Evolutionary conservation across 2,329 filamentous ascomycete genomes (phyloP), one percentile per base, ranked within the genome.

Genomic region (Mycosphaerelloides madeirae): DNA sequence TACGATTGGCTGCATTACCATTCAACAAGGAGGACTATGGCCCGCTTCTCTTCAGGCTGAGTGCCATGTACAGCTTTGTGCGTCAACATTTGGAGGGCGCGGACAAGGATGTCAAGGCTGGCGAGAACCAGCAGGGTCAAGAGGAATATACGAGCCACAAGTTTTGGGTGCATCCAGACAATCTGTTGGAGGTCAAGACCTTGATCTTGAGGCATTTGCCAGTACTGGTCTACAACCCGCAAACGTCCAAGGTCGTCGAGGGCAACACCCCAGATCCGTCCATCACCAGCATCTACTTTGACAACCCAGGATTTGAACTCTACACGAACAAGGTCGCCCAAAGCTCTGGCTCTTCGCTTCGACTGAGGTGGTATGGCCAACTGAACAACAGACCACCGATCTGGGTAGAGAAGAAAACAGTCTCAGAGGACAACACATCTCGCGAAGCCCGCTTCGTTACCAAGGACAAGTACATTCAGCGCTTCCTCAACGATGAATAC

Each of bases 11-110:
- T n/a, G 81, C 88, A 54, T 77, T 90, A 49, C 89, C 91, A 11
- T 95, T 98, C 76, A 95, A 97, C 70, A 91, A 87, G 46, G 93
- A 97, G 66, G 87, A 87, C 57, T 96, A 96, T 69, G 85, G 87
- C 48, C 88, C 91, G 8, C 72, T 98, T 54, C 77, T 97, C 36
- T 94, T 90, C 71, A 64, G 87, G 61, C 77, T 98, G 50, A 96
- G 90, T 22, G 82, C 91, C 57, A 93, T 97, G 84, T 97, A 96
- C 72, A 94, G 87, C 57, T 94, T 93, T 65, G 84, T 95, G 48
- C 84, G 89, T 43, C 87, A 95, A 68, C 83, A 87, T 52, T 74
- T 94, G 18, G 85, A 91, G 49, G 79, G 79, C n/a, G 51, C 28
- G 8, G 50, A 46, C 9, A 40, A 37, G 37, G 36, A 38, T 18